phyloP scores from a whole-genome alignment of 2,329 filamentous ascomycete genomes.

The Epichloe gansuensis region DNA sequence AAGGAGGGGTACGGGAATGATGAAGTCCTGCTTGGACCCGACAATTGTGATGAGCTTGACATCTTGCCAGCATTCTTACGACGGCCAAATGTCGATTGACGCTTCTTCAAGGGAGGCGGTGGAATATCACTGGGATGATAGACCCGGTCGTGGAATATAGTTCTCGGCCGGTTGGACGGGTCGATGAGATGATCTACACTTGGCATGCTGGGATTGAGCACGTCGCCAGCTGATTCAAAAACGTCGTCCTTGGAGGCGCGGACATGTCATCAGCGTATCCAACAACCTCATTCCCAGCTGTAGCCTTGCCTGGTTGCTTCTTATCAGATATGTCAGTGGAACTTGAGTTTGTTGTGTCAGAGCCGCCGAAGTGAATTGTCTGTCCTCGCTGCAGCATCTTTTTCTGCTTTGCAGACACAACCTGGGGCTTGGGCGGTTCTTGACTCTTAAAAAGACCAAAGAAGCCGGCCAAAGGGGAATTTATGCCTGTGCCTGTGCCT shows the following conservation, averaged over 20 bases:
- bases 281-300: slow-evolving; percentile 36
- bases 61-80: slow-evolving; percentile 18
- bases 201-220: slow-evolving; percentile 82
- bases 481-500: slow-evolving; percentile 13
- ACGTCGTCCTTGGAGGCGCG: slow-evolving; percentile 77
- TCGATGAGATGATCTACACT: slow-evolving; percentile 72
- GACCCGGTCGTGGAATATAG: slow-evolving; percentile 93
- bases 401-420: slow-evolving; percentile 45
- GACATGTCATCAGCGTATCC: slow-evolving; percentile 36
- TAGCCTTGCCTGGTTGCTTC: slow-evolving; percentile 26
- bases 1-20: slow-evolving; percentile 24
- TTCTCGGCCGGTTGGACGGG: slow-evolving; percentile 66
- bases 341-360: slow-evolving; percentile 12
- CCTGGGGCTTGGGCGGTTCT: slow-evolving; percentile 36
- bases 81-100: slow-evolving; percentile 25
- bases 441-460: slow-evolving; percentile 62
- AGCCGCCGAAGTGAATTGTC: slow-evolving; percentile 39
- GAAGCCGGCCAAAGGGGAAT: slow-evolving; percentile 44
- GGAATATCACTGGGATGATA: slow-evolving; percentile 94
- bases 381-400: slow-evolving; percentile 70
- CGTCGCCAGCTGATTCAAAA: slow-evolving; percentile 87
- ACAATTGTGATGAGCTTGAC: slow-evolving; percentile 13
- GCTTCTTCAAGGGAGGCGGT: slow-evolving; percentile 55
- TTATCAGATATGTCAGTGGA: slow-evolving; percentile 9
- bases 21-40: slow-evolving; percentile 14